A percentile compares a stretch with the other conserved stretches of the same genome.
phyloP scores from a whole-genome alignment of 2,329 filamentous ascomycete species.

The Apiospora sp. region DNA sequence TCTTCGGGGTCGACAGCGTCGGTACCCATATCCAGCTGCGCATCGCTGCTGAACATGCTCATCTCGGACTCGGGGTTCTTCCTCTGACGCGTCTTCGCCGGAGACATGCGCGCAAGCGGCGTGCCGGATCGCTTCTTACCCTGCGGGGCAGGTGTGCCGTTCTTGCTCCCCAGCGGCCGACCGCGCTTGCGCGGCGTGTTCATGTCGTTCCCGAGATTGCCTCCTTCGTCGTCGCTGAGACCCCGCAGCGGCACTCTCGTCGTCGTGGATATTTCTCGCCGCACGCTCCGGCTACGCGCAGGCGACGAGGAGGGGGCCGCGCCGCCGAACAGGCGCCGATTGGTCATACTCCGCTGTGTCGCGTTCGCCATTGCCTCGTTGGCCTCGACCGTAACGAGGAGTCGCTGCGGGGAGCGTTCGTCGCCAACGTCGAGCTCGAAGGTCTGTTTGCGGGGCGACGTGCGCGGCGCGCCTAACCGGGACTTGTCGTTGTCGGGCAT shows the following conservation, averaged over 20 bases:
- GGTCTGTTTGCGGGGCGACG: constrained; percentile 63
- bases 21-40: constrained; percentile 31
- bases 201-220: constrained; percentile 33
- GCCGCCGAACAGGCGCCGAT: constrained; percentile 43
- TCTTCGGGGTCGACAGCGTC: constrained; percentile 33
- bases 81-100: constrained; percentile 42
- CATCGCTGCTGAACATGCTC: constrained; percentile 36
- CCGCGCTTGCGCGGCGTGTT: constrained; percentile 45
- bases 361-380: constrained; percentile 42
- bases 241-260: constrained; percentile 59
- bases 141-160: constrained; percentile 58
- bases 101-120: constrained; percentile 48
- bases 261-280: constrained; percentile 52
- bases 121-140: constrained; percentile 57
- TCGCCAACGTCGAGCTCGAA: constrained; percentile 65
- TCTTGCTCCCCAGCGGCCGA: constrained; percentile 53
- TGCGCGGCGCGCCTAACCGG: constrained; percentile 32
- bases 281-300: constrained; percentile 45
- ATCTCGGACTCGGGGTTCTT: constrained; percentile 40
- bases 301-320: constrained; percentile 47
- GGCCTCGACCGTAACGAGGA: constrained; percentile 64
- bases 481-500: constrained; percentile 55
- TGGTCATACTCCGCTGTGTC: constrained; percentile 40
- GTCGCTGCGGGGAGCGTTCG: constrained; percentile 56
- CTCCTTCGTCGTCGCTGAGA: constrained; percentile 51